Percentiles rank a stretch among this genome's conserved stretches.
These are phyloP conservation scores for Claviceps purpurea DNA, from an alignment of 2,329 filamentous ascomycete genomes.

Conservation along the genomic window DNA sequence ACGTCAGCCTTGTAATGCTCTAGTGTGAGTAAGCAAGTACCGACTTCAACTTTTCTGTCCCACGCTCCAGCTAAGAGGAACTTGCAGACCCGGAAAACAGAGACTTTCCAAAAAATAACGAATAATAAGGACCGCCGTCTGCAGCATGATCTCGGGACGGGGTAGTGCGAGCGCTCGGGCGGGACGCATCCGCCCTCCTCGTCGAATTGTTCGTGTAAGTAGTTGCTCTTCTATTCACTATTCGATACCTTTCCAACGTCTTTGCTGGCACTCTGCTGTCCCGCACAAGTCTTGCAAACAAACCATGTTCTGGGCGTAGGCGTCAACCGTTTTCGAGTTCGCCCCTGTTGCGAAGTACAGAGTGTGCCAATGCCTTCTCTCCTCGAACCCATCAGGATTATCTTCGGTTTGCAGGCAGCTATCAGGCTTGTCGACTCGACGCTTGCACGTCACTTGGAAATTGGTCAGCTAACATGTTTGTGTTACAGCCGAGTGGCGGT, in stretches of 20 bases:
- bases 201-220: conserved; percentile 29
- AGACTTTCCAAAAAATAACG: background rate
- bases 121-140: background rate
- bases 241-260: background rate
- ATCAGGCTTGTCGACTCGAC: background rate
- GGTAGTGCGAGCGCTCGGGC: conserved; percentile 27
- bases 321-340: background rate
- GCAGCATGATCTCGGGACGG: conserved; percentile 34
- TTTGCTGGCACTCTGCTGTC: background rate
- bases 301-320: background rate
- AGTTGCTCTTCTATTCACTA: background rate
- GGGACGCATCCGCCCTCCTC: conserved; percentile 29
- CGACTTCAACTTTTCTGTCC: background rate
- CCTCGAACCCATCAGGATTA: background rate
- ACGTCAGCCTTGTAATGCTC: background rate
- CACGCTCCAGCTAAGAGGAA: background rate
- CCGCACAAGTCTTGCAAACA: background rate
- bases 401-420: background rate
- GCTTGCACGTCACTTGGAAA: background rate
- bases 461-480: conserved; percentile 11
- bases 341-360: background rate
- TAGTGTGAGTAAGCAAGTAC: background rate
- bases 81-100: background rate
- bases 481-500: conserved; percentile 19
- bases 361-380: background rate